These are phyloP conservation scores for Bretziella fagacearum DNA, from an alignment of 2,329 filamentous ascomycete genomes.

Conservation along the genomic window DNA sequence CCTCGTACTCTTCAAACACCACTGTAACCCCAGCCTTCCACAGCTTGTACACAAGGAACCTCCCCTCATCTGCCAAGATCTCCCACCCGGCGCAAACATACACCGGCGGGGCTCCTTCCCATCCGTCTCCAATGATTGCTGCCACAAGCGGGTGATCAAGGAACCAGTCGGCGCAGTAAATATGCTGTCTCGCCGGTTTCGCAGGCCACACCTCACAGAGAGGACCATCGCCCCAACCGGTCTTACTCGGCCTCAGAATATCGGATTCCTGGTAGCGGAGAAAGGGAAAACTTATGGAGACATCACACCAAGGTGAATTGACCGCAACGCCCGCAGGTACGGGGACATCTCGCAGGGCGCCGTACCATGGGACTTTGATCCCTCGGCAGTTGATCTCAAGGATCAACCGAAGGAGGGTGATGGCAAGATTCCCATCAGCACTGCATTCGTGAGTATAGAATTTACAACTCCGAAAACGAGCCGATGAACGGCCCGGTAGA, in stretches of 20 bases:
- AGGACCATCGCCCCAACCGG: slow-evolving; percentile 19
- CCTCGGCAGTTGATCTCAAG: slow-evolving; percentile 39
- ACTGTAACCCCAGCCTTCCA: slow-evolving; percentile 27
- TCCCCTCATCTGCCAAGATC: slow-evolving; percentile 50
- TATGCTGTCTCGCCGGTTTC: slow-evolving; percentile 34
- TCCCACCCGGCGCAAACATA: slow-evolving; percentile 57
- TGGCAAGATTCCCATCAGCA: slow-evolving; percentile 54
- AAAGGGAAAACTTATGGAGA: slow-evolving; percentile 39
- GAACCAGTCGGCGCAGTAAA: slow-evolving; percentile 39
- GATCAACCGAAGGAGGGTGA: slow-evolving; percentile 51
- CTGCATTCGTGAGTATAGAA: too few species aligned
- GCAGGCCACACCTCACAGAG: slow-evolving; percentile 38
- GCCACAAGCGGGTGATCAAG: slow-evolving; percentile 51
- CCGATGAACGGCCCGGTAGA: too few species aligned
- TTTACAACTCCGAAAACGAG: too few species aligned
- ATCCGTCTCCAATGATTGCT: slow-evolving; percentile 39
- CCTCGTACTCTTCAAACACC: slow-evolving; percentile 56
- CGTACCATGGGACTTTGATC: slow-evolving; percentile 41
- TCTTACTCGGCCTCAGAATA: too few species aligned
- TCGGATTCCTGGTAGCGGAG: too few species aligned
- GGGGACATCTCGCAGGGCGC: slow-evolving; percentile 38
- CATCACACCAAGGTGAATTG: slow-evolving; percentile 55
- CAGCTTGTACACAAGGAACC: slow-evolving; percentile 40
- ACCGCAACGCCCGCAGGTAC: slow-evolving; percentile 48
- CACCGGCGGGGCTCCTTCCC: slow-evolving; percentile 46